Percentiles rank a stretch among this genome's conserved stretches.
phyloP scores from a whole-genome alignment of 257 asterid species.

The Gardenia jasminoides region DNA sequence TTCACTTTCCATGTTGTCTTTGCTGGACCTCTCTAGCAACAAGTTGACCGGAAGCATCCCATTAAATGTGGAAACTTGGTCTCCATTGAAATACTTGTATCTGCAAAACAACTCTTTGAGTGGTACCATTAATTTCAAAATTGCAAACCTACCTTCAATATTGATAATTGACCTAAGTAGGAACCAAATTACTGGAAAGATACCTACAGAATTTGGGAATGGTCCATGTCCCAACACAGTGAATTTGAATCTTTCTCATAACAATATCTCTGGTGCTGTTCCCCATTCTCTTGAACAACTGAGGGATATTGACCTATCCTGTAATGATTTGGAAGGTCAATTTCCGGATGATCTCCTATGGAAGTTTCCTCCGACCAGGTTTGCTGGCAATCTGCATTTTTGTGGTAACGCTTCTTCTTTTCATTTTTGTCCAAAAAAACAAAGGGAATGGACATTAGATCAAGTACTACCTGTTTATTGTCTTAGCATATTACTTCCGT shows the following conservation, averaged over 20 bases:
- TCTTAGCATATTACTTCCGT: too few relatives aligned
- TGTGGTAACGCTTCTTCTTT: neutral
- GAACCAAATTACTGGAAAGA: neutral
- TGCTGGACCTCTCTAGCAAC: neutral
- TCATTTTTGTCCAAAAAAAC: too few relatives aligned
- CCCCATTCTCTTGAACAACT: neutral
- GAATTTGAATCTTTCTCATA: neutral
- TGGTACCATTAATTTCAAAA: neutral
- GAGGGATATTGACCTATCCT: neutral
- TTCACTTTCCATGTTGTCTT: neutral
- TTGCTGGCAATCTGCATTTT: neutral
- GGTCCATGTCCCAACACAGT: neutral
- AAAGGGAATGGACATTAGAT: neutral
- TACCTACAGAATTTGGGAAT: neutral
- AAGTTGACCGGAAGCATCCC: neutral
- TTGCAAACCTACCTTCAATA: neutral
- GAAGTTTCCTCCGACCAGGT: neutral
- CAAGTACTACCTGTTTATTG: neutral
- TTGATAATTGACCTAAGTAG: neutral
- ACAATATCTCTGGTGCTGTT: neutral
- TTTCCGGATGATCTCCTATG: neutral
- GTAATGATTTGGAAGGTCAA: conserved; percentile 2
- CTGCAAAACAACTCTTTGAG: neutral
- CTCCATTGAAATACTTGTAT: neutral
- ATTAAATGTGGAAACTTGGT: neutral